Base-by-base conservation (phyloP, 495 filamentous ascomycete genomes). In the Cercophora newfieldiana region DNA sequence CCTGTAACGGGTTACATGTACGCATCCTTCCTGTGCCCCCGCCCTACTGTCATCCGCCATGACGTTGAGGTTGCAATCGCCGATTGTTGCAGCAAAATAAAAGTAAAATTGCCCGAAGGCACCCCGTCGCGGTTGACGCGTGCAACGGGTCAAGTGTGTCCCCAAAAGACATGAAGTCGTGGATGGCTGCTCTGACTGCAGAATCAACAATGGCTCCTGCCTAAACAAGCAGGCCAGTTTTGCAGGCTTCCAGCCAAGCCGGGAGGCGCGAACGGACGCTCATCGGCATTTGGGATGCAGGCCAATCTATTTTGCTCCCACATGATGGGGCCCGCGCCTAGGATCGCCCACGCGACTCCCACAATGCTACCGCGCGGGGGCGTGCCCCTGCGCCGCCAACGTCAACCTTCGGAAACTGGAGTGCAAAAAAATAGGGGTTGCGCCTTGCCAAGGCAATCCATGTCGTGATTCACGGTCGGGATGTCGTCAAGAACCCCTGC, bases 181-280 rank as follows among this genome's bases (percentile, higher is more conserved):
- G 50, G 50, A 3, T 22, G 50, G 55, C 24, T 14, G 18, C n/a
- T 33, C 28, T 31, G 10, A 63, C 49, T 19, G 48, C 21, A n/a
- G 16, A 26, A n/a, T 16, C 31, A 14, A 16, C 61, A 26, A 22
- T 61, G 19, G 19, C 61, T 63, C 61, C 61, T 63, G 48, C 61
- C 61, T 63, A 63, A 55, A 28, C n/a, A 63, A 63, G 61, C 61
- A 63, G 61, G 61, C 61, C 25, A 31, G 10, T 55, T 24, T n/a
- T n/a, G n/a, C n/a, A n/a, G n/a, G n/a, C n/a, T n/a, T 1, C 19
- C 24, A 37, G 21, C 25, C 24, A 29, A 22, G 3, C 7, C 55
- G 55, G 55, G 30, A 37, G 1, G 25, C 31, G 28, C 37, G 37
- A 44, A 14, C 37, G 10, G 18, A 14, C 10, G 18, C 37, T 16